Evolutionary conservation across 2,329 filamentous ascomycete species (phyloP).

Genomic region (Exophiala bonariae): DNA sequence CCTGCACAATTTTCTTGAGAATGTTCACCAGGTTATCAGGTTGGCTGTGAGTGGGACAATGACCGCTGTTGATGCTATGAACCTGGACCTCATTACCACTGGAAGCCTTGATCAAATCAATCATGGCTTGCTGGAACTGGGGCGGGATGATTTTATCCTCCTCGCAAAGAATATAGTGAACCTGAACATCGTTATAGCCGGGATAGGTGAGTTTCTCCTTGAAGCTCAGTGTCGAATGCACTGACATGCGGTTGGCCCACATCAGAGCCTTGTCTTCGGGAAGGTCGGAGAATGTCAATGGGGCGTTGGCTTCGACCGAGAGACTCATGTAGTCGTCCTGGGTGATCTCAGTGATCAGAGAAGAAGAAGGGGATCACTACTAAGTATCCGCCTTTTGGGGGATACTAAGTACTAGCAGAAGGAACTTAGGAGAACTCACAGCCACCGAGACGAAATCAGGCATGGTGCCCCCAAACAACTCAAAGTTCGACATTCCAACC

Average conservation of each 20-base stretch:
- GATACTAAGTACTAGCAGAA: background rate
- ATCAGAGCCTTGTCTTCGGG: constrained; percentile 20
- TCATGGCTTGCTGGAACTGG: constrained; percentile 36
- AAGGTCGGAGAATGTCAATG: constrained; percentile 37
- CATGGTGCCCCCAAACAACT: background rate
- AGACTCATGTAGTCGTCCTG: background rate
- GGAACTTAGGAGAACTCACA: background rate
- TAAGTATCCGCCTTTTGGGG: too few species aligned
- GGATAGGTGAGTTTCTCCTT: constrained; percentile 31
- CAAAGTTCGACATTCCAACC: background rate
- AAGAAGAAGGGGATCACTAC: too few species aligned
- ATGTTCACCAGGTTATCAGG: background rate
- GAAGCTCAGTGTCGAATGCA: constrained; percentile 30
- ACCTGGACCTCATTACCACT: background rate
- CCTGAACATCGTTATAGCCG: constrained; percentile 39
- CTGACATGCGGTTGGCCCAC: constrained; percentile 24
- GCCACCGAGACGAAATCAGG: background rate
- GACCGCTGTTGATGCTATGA: background rate
- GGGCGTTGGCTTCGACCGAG: background rate
- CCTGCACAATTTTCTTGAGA: background rate
- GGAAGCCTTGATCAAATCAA: constrained; percentile 12
- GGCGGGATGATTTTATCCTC: constrained; percentile 37
- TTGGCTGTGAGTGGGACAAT: background rate
- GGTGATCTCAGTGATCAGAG: background rate
- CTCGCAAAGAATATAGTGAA: constrained; percentile 41